Evolutionary conservation across 768 basidiomycete genomes (phyloP), one percentile per base, ranked within the genome.

Genomic region (Leccinellum albellum): DNA sequence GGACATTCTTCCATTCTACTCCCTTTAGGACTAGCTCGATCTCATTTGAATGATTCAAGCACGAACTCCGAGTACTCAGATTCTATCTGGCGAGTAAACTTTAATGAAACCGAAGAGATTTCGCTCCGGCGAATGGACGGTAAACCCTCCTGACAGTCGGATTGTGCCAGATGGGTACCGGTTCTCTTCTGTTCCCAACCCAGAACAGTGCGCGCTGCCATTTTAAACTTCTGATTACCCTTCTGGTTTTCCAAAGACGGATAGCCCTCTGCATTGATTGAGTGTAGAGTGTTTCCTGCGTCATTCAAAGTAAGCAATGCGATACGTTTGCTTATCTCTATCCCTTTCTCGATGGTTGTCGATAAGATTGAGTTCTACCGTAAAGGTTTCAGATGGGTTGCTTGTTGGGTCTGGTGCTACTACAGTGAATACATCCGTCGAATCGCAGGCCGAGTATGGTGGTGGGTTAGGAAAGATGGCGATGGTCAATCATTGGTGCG

Each of bases 401-500:
- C 53, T 56, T 17, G 24, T 50, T 50, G 56, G 54, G 24, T 58
- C 64, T 4, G 51, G 46, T 2, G 28, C 42, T 42, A 28, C 6
- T 13, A 28, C 42, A 15, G 51, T 55, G 28, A 37, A 53, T 35
- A 48, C 52, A 26, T 50, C 64, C 7, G 28, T 62, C 44, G n/a
- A 57, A 24, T 66, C 66, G 1, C 54, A 56, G 14, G 72, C 53
- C 1, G 67, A 74, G 12, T 82, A 82, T 59, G 68, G 78, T 37
- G 81, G 78, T 1, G 73, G 76, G 6, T 74, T 74, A 57, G 54
- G 60, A 14, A 61, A 65, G 6, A 66, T 60, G 20, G 60, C 73
- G 2, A 67, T 80, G 82, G 82, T 0, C 81, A 82, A 60, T 76
- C 42, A 73, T 83, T 51, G 68, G 73, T 8, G 76, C 74, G 4